Percentiles rank a stretch among this genome's conserved stretches.
These are phyloP conservation scores for Naganishia albida DNA, from an alignment of 1,284 basidiomycete genomes.

Conservation along the genomic window DNA sequence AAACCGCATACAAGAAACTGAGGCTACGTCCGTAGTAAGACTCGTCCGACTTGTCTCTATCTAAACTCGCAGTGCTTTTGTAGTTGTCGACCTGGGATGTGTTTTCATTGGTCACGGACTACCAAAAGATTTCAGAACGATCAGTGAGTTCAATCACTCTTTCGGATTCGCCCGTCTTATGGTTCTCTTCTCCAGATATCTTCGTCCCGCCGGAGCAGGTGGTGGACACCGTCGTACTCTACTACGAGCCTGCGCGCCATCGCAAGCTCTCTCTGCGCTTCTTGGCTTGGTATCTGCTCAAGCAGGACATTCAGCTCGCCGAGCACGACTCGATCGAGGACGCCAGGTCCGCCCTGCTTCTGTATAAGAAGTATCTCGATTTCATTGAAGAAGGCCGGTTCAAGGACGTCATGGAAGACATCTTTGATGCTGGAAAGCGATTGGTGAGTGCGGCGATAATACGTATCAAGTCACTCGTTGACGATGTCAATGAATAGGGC, in stretches of 20 bases:
- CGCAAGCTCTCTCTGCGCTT: slow-evolving; percentile 90
- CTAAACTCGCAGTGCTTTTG: neutral
- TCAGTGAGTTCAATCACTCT: slow-evolving; percentile 62
- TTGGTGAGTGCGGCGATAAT: slow-evolving; percentile 38
- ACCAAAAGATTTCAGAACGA: slow-evolving; percentile 99
- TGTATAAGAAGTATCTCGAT: slow-evolving; percentile 80
- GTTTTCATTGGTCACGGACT: slow-evolving; percentile 97
- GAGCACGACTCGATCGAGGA: slow-evolving; percentile 98
- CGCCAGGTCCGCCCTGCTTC: slow-evolving; percentile 78
- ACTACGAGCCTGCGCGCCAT: slow-evolving; percentile 77
- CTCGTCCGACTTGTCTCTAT: slow-evolving; percentile 11
- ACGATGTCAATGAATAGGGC: slow-evolving; percentile 31
- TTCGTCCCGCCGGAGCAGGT: slow-evolving; percentile 94
- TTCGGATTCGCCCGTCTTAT: neutral
- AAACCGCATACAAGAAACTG: slow-evolving; percentile 97
- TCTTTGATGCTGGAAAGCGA: slow-evolving; percentile 59
- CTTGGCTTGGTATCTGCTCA: slow-evolving; percentile 87
- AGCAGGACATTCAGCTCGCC: slow-evolving; percentile 87
- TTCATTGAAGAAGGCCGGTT: slow-evolving; percentile 77
- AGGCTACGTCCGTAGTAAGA: slow-evolving; percentile 60
- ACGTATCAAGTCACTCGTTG: neutral
- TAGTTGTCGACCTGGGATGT: slow-evolving; percentile 89
- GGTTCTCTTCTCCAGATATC: slow-evolving; percentile 66
- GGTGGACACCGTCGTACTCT: slow-evolving; percentile 94
- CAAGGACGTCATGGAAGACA: slow-evolving; percentile 80